Percentiles rank a stretch among this genome's conserved stretches.
These are phyloP conservation scores for Rhizopus delemar DNA, from an alignment of 371 early-diverging fungal genomes.

Conservation along the genomic window DNA sequence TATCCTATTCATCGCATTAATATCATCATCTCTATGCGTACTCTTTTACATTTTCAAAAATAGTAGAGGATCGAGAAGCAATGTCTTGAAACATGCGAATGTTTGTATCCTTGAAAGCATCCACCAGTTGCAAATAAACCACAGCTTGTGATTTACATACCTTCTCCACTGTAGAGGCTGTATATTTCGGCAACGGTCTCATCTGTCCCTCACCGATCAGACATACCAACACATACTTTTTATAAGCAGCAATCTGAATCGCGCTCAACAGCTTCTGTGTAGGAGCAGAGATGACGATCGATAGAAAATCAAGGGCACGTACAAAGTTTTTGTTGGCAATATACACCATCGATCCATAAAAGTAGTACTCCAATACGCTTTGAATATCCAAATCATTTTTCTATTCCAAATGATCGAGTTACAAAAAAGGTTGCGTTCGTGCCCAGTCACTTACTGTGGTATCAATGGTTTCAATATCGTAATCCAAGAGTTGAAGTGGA, in stretches of 20 bases:
- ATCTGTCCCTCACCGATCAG: conserved; percentile 62
- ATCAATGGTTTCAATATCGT: conserved; percentile 62
- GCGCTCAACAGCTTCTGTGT: conserved; percentile 59
- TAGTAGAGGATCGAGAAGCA: conserved; percentile 27
- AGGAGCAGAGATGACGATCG: conserved; percentile 66
- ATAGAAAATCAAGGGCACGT: conserved; percentile 66
- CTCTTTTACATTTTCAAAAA: conserved; percentile 21
- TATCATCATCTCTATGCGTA: neutral
- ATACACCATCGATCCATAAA: conserved; percentile 78
- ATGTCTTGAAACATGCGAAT: conserved; percentile 35
- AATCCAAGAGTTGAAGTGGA: conserved; percentile 58
- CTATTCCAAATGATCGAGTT: conserved; percentile 13
- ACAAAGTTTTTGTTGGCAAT: conserved; percentile 67
- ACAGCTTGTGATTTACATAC: conserved; percentile 44
- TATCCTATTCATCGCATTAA: conserved; percentile 37
- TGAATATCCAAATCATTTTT: conserved; percentile 42
- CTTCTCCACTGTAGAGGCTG: conserved; percentile 53
- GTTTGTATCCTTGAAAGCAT: conserved; percentile 57
- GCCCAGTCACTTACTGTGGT: conserved; percentile 35
- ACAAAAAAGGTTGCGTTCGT: neutral
- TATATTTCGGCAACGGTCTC: conserved; percentile 64
- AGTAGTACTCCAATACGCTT: conserved; percentile 73
- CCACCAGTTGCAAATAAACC: conserved; percentile 60
- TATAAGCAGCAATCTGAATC: conserved; percentile 81
- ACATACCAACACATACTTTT: conserved; percentile 66